Evolutionary conservation across 371 early-diverging fungal species (phyloP).

Genomic region (Mortierella sp.): DNA sequence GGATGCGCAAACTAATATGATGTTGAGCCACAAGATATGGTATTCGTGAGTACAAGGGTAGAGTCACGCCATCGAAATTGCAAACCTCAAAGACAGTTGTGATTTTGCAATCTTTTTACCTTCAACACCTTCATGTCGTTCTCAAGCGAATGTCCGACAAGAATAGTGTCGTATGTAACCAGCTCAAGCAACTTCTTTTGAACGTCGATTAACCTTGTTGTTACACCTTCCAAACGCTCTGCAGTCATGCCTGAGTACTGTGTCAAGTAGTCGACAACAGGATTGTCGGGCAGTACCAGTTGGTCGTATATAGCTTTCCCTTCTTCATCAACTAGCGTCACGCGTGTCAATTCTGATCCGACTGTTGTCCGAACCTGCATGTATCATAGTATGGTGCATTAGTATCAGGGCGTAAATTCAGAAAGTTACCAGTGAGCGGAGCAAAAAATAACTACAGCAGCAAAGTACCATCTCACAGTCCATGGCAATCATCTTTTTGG

Average conservation of each 20-base stretch:
- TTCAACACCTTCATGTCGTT: slow-evolving; percentile 78
- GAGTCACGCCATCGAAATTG: too few relatives aligned
- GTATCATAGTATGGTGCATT: background rate
- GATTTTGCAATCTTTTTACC: too few relatives aligned
- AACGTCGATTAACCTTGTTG: slow-evolving; percentile 66
- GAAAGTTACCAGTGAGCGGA: background rate
- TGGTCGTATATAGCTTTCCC: slow-evolving; percentile 74
- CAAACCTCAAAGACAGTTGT: background rate
- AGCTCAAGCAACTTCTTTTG: slow-evolving; percentile 67
- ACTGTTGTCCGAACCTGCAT: slow-evolving; percentile 66
- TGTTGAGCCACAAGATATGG: too few relatives aligned
- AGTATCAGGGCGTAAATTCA: background rate
- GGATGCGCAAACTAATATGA: slow-evolving; percentile 66
- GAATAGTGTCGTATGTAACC: slow-evolving; percentile 70
- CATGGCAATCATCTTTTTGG: slow-evolving; percentile 67
- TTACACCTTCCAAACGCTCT: slow-evolving; percentile 62
- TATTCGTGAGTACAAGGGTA: too few relatives aligned
- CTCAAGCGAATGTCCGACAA: slow-evolving; percentile 81
- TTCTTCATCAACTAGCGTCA: slow-evolving; percentile 70
- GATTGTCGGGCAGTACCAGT: slow-evolving; percentile 72
- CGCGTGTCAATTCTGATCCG: slow-evolving; percentile 78
- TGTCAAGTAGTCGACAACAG: slow-evolving; percentile 79
- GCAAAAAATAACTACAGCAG: background rate
- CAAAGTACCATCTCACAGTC: slow-evolving; percentile 91
- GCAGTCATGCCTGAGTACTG: slow-evolving; percentile 77